Base-by-base conservation (phyloP, 441 rosid species). In the Adansonia madagascariensis region DNA sequence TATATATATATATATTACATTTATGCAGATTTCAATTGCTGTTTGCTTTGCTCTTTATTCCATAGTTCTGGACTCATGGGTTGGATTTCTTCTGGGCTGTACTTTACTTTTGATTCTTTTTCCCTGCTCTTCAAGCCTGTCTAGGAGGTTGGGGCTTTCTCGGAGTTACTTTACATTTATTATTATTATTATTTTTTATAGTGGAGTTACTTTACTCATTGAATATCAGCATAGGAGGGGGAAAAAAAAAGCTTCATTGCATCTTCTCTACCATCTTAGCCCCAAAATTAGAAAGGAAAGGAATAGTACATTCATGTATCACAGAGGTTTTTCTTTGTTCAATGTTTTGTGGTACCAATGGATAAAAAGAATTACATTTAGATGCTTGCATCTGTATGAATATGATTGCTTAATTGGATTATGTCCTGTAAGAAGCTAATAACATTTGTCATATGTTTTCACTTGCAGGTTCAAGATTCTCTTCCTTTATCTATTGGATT, bases 391-490 rank as follows among this genome's bases (percentile, higher is more conserved):
- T 59, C 39, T 49, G 14, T 74, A 14, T 49, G 71, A 61, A 63
- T 63, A 35, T 15, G 47, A 61, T 39, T 63, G 60, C 46, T 74
- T 62, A 63, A 15, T 8, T 74, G 27, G 14, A 47, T 62, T 75
- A 63, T 27, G 10, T 62, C n/a, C 2, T 75, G 15, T 27, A 14
- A 12, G 6, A 62, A 31, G 4, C 9, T 75, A 31, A 9, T 62
- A 63, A 49, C n/a, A 49, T 63, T 15, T 49, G 17, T n/a, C 1
- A 49, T 47, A 75, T 63, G 49, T 47, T 47, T 55, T 49, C 41
- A 24, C 62, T 76, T 80, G 81, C 85, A 91, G 95, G 95, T 89
- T 82, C 91, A 91, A 77, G 95, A 91, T 88, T 88, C 88, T 50
- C 68, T 84, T 64, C 93, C 92, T 75, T 89, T 88, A 80, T 84